phyloP scores from a whole-genome alignment of 257 asterid genomes.

The Coffea canephora region DNA sequence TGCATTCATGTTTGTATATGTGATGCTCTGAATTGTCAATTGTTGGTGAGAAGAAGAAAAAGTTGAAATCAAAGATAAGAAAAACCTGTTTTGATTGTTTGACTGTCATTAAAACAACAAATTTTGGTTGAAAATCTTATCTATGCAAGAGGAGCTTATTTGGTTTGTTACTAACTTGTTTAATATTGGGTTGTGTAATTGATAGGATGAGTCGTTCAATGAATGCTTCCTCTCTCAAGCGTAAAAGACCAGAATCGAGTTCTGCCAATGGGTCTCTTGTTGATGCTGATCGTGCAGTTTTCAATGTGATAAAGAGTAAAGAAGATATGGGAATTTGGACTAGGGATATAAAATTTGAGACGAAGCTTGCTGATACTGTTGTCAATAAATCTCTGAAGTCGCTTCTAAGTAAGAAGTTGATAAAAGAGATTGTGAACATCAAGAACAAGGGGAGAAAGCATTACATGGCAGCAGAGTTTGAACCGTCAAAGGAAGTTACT shows the following conservation, averaged over 20 bases:
- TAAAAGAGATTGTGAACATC: slow-evolving; percentile 51
- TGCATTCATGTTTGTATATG: too few species aligned
- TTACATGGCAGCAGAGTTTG: slow-evolving; percentile 58
- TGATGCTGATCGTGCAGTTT: slow-evolving; percentile 42
- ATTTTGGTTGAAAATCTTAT: too few species aligned
- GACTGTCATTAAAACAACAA: too few species aligned
- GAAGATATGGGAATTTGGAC: slow-evolving; percentile 38
- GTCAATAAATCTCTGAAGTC: slow-evolving; percentile 41
- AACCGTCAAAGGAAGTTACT: slow-evolving; percentile 59
- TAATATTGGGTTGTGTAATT: not conserved
- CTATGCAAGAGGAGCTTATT: too few species aligned
- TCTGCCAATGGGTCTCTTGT: slow-evolving; percentile 24
- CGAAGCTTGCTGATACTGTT: slow-evolving; percentile 23
- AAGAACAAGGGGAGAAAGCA: slow-evolving; percentile 37
- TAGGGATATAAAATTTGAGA: slow-evolving; percentile 41
- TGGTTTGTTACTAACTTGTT: not conserved
- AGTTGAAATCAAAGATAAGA: too few species aligned
- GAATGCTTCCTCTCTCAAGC: slow-evolving; percentile 26
- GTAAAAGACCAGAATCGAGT: slow-evolving; percentile 44
- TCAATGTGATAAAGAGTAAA: slow-evolving; percentile 39
- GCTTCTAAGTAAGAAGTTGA: slow-evolving; percentile 28
- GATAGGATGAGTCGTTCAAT: slow-evolving; percentile 23
- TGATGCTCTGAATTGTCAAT: too few species aligned
- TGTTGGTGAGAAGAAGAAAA: too few species aligned
- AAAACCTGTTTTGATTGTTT: too few species aligned